Evolutionary conservation across 2,329 filamentous ascomycete genomes (phyloP).

Genomic region (Penicillium sclerotiorum): DNA sequence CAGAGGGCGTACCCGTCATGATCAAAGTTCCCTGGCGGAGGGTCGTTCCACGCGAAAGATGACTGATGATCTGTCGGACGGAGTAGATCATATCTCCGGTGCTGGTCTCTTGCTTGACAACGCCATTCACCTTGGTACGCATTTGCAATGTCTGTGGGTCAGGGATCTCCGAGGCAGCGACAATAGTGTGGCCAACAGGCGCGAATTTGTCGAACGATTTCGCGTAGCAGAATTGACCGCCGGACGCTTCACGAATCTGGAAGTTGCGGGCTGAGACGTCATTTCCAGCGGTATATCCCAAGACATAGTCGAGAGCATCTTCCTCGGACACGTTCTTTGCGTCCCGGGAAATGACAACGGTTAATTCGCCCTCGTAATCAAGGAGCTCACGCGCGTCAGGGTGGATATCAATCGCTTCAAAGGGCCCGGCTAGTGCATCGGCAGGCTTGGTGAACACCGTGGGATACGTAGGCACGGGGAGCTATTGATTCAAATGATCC

Average conservation of each 20-base stretch:
- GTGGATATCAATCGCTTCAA: conserved; percentile 9
- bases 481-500: not conserved
- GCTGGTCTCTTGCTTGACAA: conserved; percentile 41
- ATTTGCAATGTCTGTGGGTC: conserved; percentile 38
- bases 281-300: conserved; percentile 38
- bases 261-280: conserved; percentile 34
- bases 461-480: conserved; percentile 5
- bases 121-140: conserved; percentile 39
- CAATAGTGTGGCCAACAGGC: conserved; percentile 42
- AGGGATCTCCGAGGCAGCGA: conserved; percentile 31
- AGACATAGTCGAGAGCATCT: conserved; percentile 27
- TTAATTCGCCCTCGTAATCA: conserved; percentile 25
- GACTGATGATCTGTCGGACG: conserved; percentile 38
- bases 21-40: conserved; percentile 43
- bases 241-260: conserved; percentile 29
- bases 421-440: conserved; percentile 8
- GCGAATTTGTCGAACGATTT: conserved; percentile 45
- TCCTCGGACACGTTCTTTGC: conserved; percentile 20
- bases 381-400: conserved; percentile 4
- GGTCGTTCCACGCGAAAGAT: conserved; percentile 41
- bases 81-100: conserved; percentile 44
- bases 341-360: conserved; percentile 25
- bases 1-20: conserved; percentile 45
- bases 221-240: conserved; percentile 44
- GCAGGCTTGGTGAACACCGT: conserved; percentile 25